Base-by-base conservation (phyloP, 805 yeast genomes). In the Blastobotrys chiropterorum region DNA sequence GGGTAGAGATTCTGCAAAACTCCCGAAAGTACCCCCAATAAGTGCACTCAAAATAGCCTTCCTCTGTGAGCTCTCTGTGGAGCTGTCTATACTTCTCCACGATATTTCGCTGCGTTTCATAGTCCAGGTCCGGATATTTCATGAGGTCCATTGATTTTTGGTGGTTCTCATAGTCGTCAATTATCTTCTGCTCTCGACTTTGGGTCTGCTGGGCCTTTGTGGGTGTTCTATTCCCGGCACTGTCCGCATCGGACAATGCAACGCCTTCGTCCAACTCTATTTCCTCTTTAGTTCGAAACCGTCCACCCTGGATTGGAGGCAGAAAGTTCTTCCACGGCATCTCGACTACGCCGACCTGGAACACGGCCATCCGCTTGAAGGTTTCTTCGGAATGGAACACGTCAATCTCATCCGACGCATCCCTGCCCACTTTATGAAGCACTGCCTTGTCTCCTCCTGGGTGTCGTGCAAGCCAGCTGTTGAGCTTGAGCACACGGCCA, bases 361-460 rank as follows among this genome's bases (percentile, higher is more conserved):
- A 90, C 40, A 67, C 74, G n/a, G 64, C 61, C 65, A 86, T 84
- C 0, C 67, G 66, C 2, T 54, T 46, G 6, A 77, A 69, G 0
- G 94, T 78, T 47, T 79, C 85, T 11, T 74, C 79, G 44, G 78
- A 66, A 64, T 89, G 96, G 61, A 87, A 89, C 46, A 90, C 90
- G 49, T 82, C 78, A 86, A 89, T 88, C 65, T 90, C 96, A 64
- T 88, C 95, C 0, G 94, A 83, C 17, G 96, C 95, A 67, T 89
- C 96, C 52, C 92, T 71, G 1, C 97, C 97, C 2, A 89, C 79
- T 84, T 89, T 75, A 67, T 90, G 97, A 59, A 73, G 73, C 4
- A 90, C 82, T 1, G 95, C 90, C 62, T 81, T 85, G 53, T 84
- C 90, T 3, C 97, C 96, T 14, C 97, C 97, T 0, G 97, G 97